Conservation (phyloP, 129 eudicot genomes). For the Tanacetum coccineum region DNA sequence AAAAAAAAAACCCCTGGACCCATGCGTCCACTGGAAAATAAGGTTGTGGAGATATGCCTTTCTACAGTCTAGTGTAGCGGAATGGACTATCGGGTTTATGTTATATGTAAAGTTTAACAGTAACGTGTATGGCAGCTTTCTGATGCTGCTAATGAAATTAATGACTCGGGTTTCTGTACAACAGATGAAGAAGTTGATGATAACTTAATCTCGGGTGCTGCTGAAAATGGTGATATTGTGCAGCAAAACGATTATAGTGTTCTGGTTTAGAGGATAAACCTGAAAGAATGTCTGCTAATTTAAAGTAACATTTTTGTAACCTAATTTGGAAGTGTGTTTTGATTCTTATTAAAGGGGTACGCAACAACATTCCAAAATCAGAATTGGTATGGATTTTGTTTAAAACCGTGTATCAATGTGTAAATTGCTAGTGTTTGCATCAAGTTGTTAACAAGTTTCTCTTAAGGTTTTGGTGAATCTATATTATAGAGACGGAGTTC, state of each 20-base stretch:
- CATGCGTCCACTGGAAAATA: conserved; percentile 33
- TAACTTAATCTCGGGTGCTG: conserved; percentile 25
- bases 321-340: conserved; percentile 11
- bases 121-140: conserved; percentile 42
- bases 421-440: neutral
- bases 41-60: conserved; percentile 33
- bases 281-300: conserved; percentile 22
- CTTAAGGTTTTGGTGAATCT: too few species aligned
- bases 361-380: neutral
- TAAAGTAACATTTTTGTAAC: conserved; percentile 8
- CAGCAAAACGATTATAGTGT: conserved; percentile 56
- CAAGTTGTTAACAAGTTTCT: neutral
- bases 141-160: conserved; percentile 36
- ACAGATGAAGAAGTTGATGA: conserved; percentile 38
- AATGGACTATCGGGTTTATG: conserved; percentile 38
- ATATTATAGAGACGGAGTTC: too few species aligned
- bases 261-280: conserved; percentile 36
- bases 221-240: conserved; percentile 40
- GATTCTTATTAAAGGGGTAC: conserved; percentile 9
- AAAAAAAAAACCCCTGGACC: conserved; percentile 19
- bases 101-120: conserved; percentile 38
- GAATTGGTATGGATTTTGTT: conserved; percentile 1
- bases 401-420: neutral
- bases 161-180: conserved; percentile 33
- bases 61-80: conserved; percentile 23